Evolutionary conservation across 306 rosid genomes (phyloP).

Genomic region (Cicer cuneatum): DNA sequence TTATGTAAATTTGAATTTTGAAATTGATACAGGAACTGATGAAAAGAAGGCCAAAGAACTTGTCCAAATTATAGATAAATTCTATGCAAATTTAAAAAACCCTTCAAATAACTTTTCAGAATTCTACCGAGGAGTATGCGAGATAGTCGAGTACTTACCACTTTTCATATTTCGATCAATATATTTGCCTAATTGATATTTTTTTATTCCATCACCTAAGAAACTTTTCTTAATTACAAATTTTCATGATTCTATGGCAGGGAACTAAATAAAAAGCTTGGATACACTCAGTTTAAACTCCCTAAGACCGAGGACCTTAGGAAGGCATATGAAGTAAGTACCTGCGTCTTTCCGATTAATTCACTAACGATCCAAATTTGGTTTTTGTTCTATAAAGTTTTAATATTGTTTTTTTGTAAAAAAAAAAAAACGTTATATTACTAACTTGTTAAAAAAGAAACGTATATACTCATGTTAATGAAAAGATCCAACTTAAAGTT

Average conservation of each 20-base stretch:
- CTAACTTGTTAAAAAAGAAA: no score
- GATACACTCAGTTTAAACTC: slow-evolving; percentile 57
- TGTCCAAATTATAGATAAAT: slow-evolving; percentile 16
- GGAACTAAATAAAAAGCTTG: slow-evolving; percentile 51
- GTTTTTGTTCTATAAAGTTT: no score
- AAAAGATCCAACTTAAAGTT: no score
- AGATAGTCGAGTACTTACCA: slow-evolving; percentile 59
- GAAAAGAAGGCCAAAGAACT: slow-evolving; percentile 50
- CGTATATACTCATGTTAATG: no score
- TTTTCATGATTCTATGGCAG: slow-evolving; percentile 44
- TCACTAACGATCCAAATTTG: no score
- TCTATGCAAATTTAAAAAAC: slow-evolving; percentile 20
- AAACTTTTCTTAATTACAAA: neutral
- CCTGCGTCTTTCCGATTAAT: no score
- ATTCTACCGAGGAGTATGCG: slow-evolving; percentile 58
- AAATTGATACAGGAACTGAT: slow-evolving; percentile 51
- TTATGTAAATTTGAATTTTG: no score
- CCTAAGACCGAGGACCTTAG: neutral
- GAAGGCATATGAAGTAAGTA: slow-evolving; percentile 15
- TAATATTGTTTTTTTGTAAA: no score
- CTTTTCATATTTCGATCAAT: neutral
- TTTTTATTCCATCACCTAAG: neutral
- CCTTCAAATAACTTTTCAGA: neutral
- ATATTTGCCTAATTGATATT: neutral
- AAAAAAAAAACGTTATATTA: no score